Conservation (phyloP, 2,329 filamentous ascomycete genomes). For the Calonectria hongkongensis region DNA sequence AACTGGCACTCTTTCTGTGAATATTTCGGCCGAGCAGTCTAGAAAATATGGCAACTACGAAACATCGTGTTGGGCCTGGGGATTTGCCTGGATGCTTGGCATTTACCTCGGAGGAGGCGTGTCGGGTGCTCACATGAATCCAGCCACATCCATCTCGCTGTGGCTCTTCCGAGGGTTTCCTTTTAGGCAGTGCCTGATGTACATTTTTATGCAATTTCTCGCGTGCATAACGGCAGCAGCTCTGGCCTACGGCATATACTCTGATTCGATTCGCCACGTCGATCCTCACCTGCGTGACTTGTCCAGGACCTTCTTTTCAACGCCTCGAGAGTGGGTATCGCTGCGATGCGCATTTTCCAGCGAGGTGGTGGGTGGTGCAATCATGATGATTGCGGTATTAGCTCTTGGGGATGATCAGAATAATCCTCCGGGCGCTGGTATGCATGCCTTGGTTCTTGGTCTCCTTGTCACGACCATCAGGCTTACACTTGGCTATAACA, state of each 20-base stretch:
- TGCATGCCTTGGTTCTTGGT: conserved; percentile 6
- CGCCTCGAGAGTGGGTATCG: background rate
- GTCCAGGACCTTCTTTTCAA: conserved; percentile 4
- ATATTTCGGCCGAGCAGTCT: background rate
- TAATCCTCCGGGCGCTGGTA: conserved; percentile 1
- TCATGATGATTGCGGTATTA: conserved; percentile 4
- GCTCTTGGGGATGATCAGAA: conserved; percentile 8
- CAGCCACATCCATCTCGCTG: background rate
- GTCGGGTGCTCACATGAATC: conserved; percentile 3
- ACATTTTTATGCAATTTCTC: background rate
- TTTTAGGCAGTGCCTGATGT: background rate
- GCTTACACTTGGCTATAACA: conserved; percentile 5
- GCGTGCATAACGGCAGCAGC: background rate
- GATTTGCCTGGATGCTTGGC: conserved; percentile 4
- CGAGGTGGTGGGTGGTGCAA: conserved; percentile 1
- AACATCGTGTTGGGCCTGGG: conserved; percentile 6
- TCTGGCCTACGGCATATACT: background rate
- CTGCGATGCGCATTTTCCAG: background rate
- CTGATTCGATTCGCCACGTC: background rate
- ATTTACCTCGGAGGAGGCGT: conserved; percentile 6
- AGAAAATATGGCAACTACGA: background rate
- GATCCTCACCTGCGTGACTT: conserved; percentile 1
- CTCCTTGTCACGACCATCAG: background rate
- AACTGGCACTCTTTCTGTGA: background rate
- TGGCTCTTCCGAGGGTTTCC: background rate